Evolutionary conservation across 225 moss, liverwort and hornwort genomes (phyloP).

Genomic region (Climacium dendroides): DNA sequence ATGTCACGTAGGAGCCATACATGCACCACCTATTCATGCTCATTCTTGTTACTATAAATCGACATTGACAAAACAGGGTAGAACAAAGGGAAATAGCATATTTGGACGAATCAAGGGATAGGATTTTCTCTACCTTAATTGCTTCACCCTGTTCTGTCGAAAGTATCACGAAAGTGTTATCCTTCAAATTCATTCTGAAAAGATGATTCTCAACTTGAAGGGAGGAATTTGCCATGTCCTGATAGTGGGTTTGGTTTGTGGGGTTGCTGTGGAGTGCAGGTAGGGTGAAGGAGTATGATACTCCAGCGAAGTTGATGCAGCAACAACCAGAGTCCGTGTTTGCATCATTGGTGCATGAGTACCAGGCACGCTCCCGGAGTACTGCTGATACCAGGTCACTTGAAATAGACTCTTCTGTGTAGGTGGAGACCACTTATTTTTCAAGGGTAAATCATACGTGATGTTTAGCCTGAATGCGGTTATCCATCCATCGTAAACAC

Average conservation of each 20-base stretch:
- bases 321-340: constrained; percentile 24
- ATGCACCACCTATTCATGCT: neutral
- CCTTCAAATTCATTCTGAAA: neutral
- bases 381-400: neutral
- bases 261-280: constrained; percentile 2
- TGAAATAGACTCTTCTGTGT: neutral
- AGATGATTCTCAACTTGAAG: neutral
- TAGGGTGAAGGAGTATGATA: constrained; percentile 29
- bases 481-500: neutral
- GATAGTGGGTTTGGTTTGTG: neutral
- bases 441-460: neutral
- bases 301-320: constrained; percentile 16
- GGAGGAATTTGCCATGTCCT: neutral
- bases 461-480: neutral
- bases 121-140: neutral
- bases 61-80: neutral
- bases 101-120: neutral
- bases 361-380: constrained; percentile 19
- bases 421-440: neutral
- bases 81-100: neutral
- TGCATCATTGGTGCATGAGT: constrained; percentile 31
- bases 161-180: neutral
- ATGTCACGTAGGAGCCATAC: neutral
- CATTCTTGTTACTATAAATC: neutral
- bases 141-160: neutral